phyloP scores from a whole-genome alignment of 305 asterid species.

The Ilex paraguariensis region DNA sequence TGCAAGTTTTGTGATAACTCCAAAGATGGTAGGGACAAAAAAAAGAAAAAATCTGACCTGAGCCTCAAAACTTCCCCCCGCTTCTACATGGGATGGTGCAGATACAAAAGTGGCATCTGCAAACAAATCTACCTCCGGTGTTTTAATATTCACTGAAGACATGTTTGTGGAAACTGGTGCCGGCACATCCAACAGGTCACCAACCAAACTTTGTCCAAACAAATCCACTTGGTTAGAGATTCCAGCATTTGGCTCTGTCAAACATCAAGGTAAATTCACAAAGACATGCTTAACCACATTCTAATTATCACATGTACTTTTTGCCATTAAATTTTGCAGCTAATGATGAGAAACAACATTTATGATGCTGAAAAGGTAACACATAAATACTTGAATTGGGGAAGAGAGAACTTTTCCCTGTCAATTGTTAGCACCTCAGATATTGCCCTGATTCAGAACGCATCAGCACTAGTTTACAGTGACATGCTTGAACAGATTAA shows the following conservation, averaged over 20 bases:
- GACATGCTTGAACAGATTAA: neutral
- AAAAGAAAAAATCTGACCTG: slow-evolving; percentile 40
- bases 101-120: slow-evolving; percentile 91
- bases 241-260: slow-evolving; percentile 67
- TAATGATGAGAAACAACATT: no score
- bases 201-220: slow-evolving; percentile 67
- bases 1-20: no score
- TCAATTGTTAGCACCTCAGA: no score
- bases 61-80: slow-evolving; percentile 33
- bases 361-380: no score
- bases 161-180: slow-evolving; percentile 36
- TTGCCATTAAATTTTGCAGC: no score
- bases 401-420: no score
- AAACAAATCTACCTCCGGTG: slow-evolving; percentile 82
- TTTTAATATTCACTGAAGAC: slow-evolving; percentile 32
- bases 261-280: slow-evolving; percentile 11
- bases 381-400: no score
- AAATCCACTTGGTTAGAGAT: slow-evolving; percentile 66
- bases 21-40: no score
- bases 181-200: slow-evolving; percentile 76
- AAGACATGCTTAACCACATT: neutral
- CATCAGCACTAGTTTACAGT: neutral
- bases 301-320: no score
- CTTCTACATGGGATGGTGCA: slow-evolving; percentile 48
- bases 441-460: no score